Conservation (phyloP, 495 filamentous ascomycete species). For the Lichenothelia convexa region DNA sequence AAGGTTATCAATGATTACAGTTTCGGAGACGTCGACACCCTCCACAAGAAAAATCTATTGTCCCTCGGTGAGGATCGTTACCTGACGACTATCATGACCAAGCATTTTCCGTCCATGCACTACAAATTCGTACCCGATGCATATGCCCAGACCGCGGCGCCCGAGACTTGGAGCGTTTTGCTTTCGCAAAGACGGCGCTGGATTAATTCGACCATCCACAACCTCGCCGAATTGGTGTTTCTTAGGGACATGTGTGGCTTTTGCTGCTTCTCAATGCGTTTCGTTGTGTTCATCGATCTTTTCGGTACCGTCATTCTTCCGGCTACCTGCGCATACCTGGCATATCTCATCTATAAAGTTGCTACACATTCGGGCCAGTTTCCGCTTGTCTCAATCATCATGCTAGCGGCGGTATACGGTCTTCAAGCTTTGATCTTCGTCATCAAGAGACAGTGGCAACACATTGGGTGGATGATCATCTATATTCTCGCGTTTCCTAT, state of each 20-base stretch:
- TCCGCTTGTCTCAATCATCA: slow-evolving; percentile 68
- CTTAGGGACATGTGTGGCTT: slow-evolving; percentile 91
- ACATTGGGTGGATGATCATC: slow-evolving; percentile 98
- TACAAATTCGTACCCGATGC: slow-evolving; percentile 90
- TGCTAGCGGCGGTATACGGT: slow-evolving; percentile 89
- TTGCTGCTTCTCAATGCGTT: slow-evolving; percentile 99
- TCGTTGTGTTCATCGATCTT: slow-evolving; percentile 89
- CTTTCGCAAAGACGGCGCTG: slow-evolving; percentile 94
- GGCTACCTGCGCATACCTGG: slow-evolving; percentile 79
- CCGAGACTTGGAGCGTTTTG: slow-evolving; percentile 84
- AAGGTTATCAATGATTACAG: slow-evolving; percentile 76
- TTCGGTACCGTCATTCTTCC: slow-evolving; percentile 83
- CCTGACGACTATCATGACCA: slow-evolving; percentile 84
- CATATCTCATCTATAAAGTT: slow-evolving; percentile 69
- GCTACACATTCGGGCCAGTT: slow-evolving; percentile 38
- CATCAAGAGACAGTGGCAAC: slow-evolving; percentile 88
- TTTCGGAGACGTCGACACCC: slow-evolving; percentile 86
- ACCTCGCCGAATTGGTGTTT: slow-evolving; percentile 87
- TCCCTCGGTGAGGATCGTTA: slow-evolving; percentile 93
- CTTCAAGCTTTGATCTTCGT: slow-evolving; percentile 97
- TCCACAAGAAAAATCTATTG: slow-evolving; percentile 97
- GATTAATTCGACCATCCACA: slow-evolving; percentile 99
- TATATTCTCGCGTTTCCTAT: slow-evolving; percentile 88
- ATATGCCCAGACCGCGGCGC: slow-evolving; percentile 90
- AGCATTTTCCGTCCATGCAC: slow-evolving; percentile 83